These are phyloP conservation scores for Daldinia sp. DNA, from an alignment of 2,329 filamentous ascomycete genomes.

Conservation along the genomic window DNA sequence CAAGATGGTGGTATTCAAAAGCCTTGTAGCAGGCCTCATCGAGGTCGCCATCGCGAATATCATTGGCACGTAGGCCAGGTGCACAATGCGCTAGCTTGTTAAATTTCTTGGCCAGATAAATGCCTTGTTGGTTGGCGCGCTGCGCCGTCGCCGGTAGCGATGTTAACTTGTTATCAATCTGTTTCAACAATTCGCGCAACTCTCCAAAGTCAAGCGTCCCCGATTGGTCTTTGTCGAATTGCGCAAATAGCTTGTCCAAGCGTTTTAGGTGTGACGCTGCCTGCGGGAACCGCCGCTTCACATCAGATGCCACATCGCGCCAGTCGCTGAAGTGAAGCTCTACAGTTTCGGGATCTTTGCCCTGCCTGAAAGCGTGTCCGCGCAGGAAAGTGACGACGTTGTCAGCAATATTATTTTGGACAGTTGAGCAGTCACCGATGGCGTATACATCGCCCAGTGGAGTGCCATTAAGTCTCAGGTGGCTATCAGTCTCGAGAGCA, in stretches of 20 bases:
- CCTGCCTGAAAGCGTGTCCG: conserved; percentile 89
- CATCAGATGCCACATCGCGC: conserved; percentile 83
- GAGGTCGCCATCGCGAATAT: conserved; percentile 87
- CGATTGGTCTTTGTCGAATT: conserved; percentile 93
- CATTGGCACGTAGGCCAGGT: conserved; percentile 80
- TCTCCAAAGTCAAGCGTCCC: conserved; percentile 96
- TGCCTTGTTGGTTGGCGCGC: conserved; percentile 93
- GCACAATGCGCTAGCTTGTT: conserved; percentile 87
- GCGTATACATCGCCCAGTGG: conserved; percentile 96
- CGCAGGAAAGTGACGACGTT: conserved; percentile 92
- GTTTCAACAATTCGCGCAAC: conserved; percentile 84
- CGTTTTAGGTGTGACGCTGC: conserved; percentile 87
- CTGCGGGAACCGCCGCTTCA: conserved; percentile 92
- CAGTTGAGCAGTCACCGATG: conserved; percentile 94
- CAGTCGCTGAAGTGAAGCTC: conserved; percentile 90
- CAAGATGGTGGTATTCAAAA: conserved; percentile 93
- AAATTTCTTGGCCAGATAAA: conserved; percentile 93
- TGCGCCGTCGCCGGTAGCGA: conserved; percentile 95
- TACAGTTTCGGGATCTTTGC: conserved; percentile 88
- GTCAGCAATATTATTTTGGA: conserved; percentile 96
- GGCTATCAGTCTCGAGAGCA: conserved; percentile 93
- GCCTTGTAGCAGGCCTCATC: conserved; percentile 94
- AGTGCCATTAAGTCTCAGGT: conserved; percentile 88
- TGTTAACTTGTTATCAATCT: conserved; percentile 96
- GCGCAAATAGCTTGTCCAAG: conserved; percentile 88